Evolutionary conservation across 345 rosid genomes (phyloP).

Genomic region (Acer yangbiense): DNA sequence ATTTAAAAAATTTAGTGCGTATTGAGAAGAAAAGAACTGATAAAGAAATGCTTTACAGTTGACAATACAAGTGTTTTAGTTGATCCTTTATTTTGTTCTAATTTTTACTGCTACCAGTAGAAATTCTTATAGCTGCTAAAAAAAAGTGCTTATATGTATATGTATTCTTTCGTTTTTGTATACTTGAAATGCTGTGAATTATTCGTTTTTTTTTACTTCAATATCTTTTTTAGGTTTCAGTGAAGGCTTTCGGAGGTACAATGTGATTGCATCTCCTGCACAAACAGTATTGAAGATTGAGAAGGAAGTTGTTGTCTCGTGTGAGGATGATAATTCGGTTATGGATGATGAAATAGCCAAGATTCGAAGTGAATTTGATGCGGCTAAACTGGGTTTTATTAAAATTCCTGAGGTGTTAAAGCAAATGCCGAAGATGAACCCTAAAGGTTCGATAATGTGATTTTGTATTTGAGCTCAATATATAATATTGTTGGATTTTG

Average conservation of each 20-base stretch:
- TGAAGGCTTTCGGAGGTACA: conserved; percentile 37
- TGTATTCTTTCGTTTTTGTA: not conserved
- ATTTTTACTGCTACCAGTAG: not conserved
- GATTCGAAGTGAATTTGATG: conserved; percentile 62
- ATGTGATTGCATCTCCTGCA: conserved; percentile 29
- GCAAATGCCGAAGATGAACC: conserved; percentile 82
- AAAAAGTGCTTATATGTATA: not conserved
- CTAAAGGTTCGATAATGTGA: conserved; percentile 55
- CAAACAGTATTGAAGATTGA: conserved; percentile 37
- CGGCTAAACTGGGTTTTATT: conserved; percentile 71
- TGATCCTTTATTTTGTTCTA: not conserved
- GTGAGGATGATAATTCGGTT: conserved; percentile 23
- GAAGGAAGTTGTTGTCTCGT: conserved; percentile 28
- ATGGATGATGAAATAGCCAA: conserved; percentile 48
- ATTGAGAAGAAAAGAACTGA: no score
- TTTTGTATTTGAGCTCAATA: not conserved
- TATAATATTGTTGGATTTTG: no score
- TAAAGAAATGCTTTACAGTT: no score
- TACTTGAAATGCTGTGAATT: not conserved
- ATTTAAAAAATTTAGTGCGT: no score
- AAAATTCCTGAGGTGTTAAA: conserved; percentile 66
- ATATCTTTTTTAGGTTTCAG: conserved; percentile 31
- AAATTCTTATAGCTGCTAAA: not conserved
- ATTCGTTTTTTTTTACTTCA: not conserved
- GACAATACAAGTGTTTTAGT: no score